Evolutionary conservation across 768 basidiomycete genomes (phyloP).

Genomic region (Tubosaeta brunneosetosa): DNA sequence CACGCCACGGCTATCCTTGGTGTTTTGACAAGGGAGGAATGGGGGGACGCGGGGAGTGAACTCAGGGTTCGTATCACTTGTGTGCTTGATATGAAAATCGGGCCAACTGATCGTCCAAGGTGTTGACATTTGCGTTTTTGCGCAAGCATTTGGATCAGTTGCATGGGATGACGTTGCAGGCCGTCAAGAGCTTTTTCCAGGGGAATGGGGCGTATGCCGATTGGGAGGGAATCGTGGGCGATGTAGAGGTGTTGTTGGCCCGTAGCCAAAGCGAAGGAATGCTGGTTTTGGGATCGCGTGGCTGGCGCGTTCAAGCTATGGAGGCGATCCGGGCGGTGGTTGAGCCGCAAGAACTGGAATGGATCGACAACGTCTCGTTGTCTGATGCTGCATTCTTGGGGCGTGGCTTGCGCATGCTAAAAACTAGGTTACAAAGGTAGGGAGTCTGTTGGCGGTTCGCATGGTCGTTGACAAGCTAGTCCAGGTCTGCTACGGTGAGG

Average conservation of each 20-base stretch:
- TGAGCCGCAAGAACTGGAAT: conserved; percentile 41
- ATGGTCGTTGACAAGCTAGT: conserved; percentile 5
- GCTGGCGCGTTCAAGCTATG: conserved; percentile 27
- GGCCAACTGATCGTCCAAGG: conserved; percentile 13
- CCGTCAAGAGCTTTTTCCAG: conserved; percentile 17
- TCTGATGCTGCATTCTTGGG: conserved; percentile 39
- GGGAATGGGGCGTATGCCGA: conserved; percentile 15
- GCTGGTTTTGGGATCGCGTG: background rate
- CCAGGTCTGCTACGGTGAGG: conserved; percentile 16
- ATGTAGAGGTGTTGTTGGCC: conserved; percentile 9
- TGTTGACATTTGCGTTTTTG: conserved; percentile 30
- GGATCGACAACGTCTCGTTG: conserved; percentile 51
- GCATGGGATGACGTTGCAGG: conserved; percentile 20
- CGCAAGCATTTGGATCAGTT: conserved; percentile 27
- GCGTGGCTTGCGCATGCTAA: conserved; percentile 45
- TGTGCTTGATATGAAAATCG: background rate
- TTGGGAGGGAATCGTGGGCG: conserved; percentile 12
- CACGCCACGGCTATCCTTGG: conserved; percentile 32
- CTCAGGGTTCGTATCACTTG: conserved; percentile 28
- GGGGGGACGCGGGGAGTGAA: conserved; percentile 31
- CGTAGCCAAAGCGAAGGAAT: background rate
- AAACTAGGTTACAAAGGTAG: conserved; percentile 40
- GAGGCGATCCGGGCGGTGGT: conserved; percentile 37
- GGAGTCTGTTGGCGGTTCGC: background rate
- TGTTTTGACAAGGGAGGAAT: conserved; percentile 36